Evolutionary conservation across 2,329 filamentous ascomycete genomes (phyloP).

Genomic region (Fusarium buxicola): DNA sequence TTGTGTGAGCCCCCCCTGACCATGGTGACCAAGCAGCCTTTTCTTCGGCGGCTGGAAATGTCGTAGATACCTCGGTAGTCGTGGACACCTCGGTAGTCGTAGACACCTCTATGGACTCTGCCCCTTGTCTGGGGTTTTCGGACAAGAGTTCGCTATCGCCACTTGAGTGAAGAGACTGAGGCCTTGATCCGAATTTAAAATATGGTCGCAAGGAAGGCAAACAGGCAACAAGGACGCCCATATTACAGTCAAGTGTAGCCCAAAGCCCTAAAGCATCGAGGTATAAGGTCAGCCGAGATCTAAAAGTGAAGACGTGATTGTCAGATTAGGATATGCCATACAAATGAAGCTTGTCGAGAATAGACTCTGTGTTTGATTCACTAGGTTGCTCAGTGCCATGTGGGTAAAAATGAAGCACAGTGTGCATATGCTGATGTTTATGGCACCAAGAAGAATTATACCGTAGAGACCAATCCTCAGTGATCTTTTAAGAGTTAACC

Average conservation of each 20-base stretch:
- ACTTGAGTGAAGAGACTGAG: too few relatives aligned
- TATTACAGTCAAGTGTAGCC: constrained; percentile 14
- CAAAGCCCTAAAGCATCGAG: constrained; percentile 1
- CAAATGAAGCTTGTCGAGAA: constrained; percentile 11
- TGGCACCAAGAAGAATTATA: constrained; percentile 20
- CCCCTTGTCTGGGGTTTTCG: too few relatives aligned
- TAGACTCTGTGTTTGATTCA: too few relatives aligned
- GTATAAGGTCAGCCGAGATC: neutral
- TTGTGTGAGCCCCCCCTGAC: too few relatives aligned
- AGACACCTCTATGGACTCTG: too few relatives aligned
- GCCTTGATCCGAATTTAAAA: neutral
- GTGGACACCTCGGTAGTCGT: too few relatives aligned
- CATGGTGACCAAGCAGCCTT: too few relatives aligned
- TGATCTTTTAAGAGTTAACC: constrained; percentile 5
- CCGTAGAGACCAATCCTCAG: constrained; percentile 19
- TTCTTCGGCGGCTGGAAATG: too few relatives aligned
- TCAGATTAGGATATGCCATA: neutral
- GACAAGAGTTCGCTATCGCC: too few relatives aligned
- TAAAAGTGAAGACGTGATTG: too few relatives aligned
- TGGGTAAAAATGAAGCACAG: constrained; percentile 7
- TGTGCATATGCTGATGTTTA: constrained; percentile 20
- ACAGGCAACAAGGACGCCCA: constrained; percentile 22
- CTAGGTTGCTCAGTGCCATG: neutral
- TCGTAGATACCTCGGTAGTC: too few relatives aligned
- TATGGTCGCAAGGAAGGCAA: constrained; percentile 19